A percentile compares a stretch with the other conserved stretches of the same genome.
phyloP scores from a whole-genome alignment of 768 basidiomycete species.

The Serpula lacrymans region DNA sequence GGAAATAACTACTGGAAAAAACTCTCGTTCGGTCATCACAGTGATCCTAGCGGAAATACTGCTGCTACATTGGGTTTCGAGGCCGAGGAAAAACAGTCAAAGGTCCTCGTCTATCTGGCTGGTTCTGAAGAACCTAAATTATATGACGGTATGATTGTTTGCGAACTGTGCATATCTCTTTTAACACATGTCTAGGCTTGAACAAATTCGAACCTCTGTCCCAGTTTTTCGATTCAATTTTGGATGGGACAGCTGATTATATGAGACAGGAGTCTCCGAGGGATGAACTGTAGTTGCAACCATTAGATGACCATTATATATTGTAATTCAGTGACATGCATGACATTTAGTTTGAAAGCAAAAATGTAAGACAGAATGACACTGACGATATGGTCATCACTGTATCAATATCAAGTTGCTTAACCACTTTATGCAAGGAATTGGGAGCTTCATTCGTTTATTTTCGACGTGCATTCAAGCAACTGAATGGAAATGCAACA shows the following conservation, averaged over 20 bases:
- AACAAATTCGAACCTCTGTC: constrained; percentile 73
- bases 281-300: constrained; percentile 28
- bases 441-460: too few species aligned
- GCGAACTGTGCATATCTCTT: neutral
- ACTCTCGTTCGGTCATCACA: constrained; percentile 60
- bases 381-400: too few species aligned
- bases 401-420: too few species aligned
- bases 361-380: too few species aligned
- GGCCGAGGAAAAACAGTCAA: constrained; percentile 51
- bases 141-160: constrained; percentile 58
- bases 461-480: too few species aligned
- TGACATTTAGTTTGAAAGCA: too few species aligned
- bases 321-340: too few species aligned
- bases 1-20: constrained; percentile 66
- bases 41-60: constrained; percentile 62
- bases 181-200: constrained; percentile 40
- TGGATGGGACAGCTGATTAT: constrained; percentile 66
- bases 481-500: too few species aligned
- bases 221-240: constrained; percentile 67
- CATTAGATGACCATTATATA: too few species aligned
- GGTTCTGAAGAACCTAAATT: constrained; percentile 53
- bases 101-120: constrained; percentile 68
- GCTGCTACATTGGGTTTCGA: constrained; percentile 59
- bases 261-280: constrained; percentile 28
- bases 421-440: too few species aligned